Evolutionary conservation across 352 stramenopile species (phyloP).

Genomic region (Phytophthora agathidicida): DNA sequence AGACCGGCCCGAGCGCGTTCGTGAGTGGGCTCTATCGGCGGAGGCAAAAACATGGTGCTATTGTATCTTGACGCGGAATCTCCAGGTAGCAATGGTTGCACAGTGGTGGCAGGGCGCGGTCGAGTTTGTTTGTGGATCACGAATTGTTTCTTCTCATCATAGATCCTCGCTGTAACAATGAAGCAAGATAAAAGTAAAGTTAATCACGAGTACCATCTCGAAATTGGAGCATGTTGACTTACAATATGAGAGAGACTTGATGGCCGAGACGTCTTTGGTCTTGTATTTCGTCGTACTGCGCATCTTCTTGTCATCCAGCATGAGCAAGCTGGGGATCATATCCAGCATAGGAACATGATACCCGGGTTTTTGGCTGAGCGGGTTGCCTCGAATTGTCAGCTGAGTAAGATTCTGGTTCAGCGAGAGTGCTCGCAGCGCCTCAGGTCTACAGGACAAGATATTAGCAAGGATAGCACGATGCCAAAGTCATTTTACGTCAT

Average conservation of each 20-base stretch:
- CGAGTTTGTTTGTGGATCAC: slow-evolving; percentile 59
- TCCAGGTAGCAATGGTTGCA: slow-evolving; percentile 43
- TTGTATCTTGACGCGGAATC: slow-evolving; percentile 56
- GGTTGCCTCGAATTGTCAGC: slow-evolving; percentile 69
- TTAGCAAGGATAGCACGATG: not conserved
- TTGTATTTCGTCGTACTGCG: slow-evolving; percentile 53
- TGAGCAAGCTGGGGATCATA: slow-evolving; percentile 74
- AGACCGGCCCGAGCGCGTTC: slow-evolving; percentile 35
- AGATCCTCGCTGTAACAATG: slow-evolving; percentile 56
- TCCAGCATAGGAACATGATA: slow-evolving; percentile 74
- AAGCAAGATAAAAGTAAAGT: not conserved
- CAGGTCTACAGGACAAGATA: slow-evolving; percentile 38
- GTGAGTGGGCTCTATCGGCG: slow-evolving; percentile 42
- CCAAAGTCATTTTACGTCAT: no score
- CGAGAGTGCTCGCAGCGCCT: slow-evolving; percentile 65
- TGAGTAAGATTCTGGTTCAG: slow-evolving; percentile 77
- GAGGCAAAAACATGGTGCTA: slow-evolving; percentile 59
- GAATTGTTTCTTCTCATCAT: slow-evolving; percentile 84
- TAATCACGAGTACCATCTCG: not conserved
- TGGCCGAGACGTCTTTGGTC: slow-evolving; percentile 31
- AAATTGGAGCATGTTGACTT: slow-evolving; percentile 10
- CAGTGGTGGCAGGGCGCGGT: slow-evolving; percentile 42
- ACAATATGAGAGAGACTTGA: slow-evolving; percentile 82
- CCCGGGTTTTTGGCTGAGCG: slow-evolving; percentile 62
- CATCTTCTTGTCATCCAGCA: slow-evolving; percentile 83